Evolutionary conservation across 2,329 filamentous ascomycete genomes (phyloP).

Genomic region (Pseudohalonectria lignicola): DNA sequence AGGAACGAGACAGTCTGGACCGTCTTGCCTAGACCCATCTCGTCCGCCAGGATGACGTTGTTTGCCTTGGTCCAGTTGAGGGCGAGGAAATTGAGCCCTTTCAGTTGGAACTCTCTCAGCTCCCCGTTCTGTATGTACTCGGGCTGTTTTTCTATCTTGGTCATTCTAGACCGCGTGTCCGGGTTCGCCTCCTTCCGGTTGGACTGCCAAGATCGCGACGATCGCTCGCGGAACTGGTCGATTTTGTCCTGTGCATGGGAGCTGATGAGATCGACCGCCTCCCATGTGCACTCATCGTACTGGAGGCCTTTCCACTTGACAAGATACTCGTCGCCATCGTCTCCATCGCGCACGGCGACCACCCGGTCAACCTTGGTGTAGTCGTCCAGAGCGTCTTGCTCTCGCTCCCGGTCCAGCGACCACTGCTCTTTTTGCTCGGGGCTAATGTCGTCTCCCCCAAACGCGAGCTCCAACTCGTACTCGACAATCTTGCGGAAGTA

Average conservation of each 20-base stretch:
- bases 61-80: slow-evolving; percentile 92
- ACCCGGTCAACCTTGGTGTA: slow-evolving; percentile 89
- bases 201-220: slow-evolving; percentile 69
- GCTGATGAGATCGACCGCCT: slow-evolving; percentile 63
- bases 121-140: slow-evolving; percentile 75
- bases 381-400: slow-evolving; percentile 78
- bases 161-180: slow-evolving; percentile 63
- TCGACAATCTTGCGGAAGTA: slow-evolving; percentile 80
- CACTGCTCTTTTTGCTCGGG: slow-evolving; percentile 88
- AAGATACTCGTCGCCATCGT: slow-evolving; percentile 76
- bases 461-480: slow-evolving; percentile 66
- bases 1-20: slow-evolving; percentile 96
- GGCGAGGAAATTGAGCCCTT: slow-evolving; percentile 86
- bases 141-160: slow-evolving; percentile 68
- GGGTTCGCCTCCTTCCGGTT: slow-evolving; percentile 67
- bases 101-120: slow-evolving; percentile 86
- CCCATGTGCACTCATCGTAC: slow-evolving; percentile 95
- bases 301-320: slow-evolving; percentile 95
- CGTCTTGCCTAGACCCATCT: slow-evolving; percentile 98
- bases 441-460: slow-evolving; percentile 62
- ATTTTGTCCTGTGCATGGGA: slow-evolving; percentile 78
- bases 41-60: slow-evolving; percentile 94
- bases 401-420: slow-evolving; percentile 86
- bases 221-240: slow-evolving; percentile 79
- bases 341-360: slow-evolving; percentile 71